Conservation (phyloP, 176 grass and related monocot genomes). For the Lolium perenne region DNA sequence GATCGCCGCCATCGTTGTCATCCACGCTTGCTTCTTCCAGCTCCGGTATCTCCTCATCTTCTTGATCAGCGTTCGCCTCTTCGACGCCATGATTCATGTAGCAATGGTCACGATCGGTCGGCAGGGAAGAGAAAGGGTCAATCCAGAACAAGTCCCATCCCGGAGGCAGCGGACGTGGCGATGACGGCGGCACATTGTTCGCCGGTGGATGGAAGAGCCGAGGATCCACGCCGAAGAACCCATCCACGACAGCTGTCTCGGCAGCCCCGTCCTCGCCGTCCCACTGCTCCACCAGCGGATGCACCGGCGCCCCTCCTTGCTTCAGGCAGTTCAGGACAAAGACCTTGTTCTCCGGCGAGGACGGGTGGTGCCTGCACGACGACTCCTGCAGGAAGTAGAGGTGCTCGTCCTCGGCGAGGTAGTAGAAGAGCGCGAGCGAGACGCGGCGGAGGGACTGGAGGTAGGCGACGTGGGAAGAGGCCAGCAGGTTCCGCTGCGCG, state of each 20-base stretch:
- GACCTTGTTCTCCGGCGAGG: constrained; percentile 50
- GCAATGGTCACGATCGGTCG: neutral
- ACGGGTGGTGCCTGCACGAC: constrained; percentile 41
- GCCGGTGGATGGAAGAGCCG: constrained; percentile 35
- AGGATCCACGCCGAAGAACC: constrained; percentile 48
- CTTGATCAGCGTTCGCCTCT: neutral
- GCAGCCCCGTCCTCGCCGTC: constrained; percentile 37
- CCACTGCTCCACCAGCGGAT: constrained; percentile 58
- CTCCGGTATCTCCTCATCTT: constrained; percentile 47
- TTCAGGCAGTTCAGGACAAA: constrained; percentile 41
- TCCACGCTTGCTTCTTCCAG: constrained; percentile 46
- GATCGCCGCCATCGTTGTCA: neutral
- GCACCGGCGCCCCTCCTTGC: constrained; percentile 37
- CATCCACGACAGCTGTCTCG: constrained; percentile 50
- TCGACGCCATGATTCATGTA: constrained; percentile 24
- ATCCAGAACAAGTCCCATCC: constrained; percentile 51
- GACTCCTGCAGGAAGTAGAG: constrained; percentile 53
- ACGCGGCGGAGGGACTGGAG: constrained; percentile 70
- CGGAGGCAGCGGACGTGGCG: constrained; percentile 11
- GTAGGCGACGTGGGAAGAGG: constrained; percentile 74
- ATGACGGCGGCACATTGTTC: neutral
- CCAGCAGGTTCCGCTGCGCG: constrained; percentile 64
- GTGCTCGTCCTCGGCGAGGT: constrained; percentile 70
- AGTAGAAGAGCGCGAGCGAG: constrained; percentile 68
- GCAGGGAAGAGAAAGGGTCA: constrained; percentile 60